Evolutionary conservation across 345 rosid genomes (phyloP), one percentile per base, ranked within the genome.

Genomic region (Salix koriyanagi): DNA sequence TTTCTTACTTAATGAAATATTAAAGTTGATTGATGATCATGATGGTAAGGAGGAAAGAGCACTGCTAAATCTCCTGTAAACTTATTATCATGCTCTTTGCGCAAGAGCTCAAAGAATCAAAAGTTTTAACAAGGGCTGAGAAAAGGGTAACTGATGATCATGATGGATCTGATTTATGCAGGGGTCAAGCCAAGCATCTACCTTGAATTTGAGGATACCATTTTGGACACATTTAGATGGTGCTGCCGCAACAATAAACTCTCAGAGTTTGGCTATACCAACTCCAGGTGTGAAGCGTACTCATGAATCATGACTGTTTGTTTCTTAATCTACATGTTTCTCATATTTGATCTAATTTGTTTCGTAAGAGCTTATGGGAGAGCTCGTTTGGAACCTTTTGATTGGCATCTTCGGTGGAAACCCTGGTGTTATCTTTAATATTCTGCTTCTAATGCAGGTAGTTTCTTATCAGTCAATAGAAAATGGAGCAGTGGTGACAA

Each of bases 151-250:
- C 21, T 14, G 2, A 4, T 39, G 42, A 25, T 37, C 32, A 36
- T 16, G 11, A 26, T 54, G 32, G 48, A 64, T 65, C 61, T 69
- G 54, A n/a, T 65, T 30, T 54, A 60, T 80, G 69, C 84, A 93
- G 97, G 90, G 81, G 23, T 50, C 77, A 13, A 85, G 75, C 61
- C 82, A 79, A 71, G 78, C 83, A 52, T 83, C 97, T 32, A 86
- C 96, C 62, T 72, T 95, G 87, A 85, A 93, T 79, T 77, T 93
- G 72, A 87, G 98, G 16, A 83, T 91, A 72, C 99, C 99, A 5
- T 52, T 76, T 37, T 95, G 99, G 99, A 78, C 94, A 32, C 19
- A 80, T 70, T 85, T 84, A 28, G 67, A 79, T 71, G 90, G 86
- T 77, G 96, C 93, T 56, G 78, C 85, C 79, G 93, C 94, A 37